Evolutionary conservation across 2,329 filamentous ascomycete species (phyloP).

Genomic region (Xylariales sp.): DNA sequence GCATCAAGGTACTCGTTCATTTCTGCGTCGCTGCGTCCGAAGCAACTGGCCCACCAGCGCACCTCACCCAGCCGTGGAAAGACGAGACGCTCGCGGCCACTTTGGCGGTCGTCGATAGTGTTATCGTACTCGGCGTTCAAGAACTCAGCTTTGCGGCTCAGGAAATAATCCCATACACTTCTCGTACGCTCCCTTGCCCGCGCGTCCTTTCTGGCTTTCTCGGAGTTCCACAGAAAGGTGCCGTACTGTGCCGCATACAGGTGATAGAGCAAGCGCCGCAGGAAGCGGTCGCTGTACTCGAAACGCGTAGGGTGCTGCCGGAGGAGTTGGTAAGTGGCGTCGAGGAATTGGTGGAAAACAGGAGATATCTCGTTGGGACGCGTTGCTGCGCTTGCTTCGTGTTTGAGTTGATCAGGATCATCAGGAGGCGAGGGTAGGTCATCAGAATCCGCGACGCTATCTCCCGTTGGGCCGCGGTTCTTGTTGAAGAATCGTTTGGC

Average conservation of each 20-base stretch:
- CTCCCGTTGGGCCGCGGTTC: conserved; percentile 56
- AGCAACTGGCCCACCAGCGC: conserved; percentile 91
- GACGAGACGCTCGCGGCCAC: conserved; percentile 77
- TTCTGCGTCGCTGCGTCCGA: conserved; percentile 80
- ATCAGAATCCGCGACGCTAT: conserved; percentile 50
- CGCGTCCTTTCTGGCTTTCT: conserved; percentile 76
- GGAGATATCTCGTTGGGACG: conserved; percentile 88
- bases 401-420: conserved; percentile 26
- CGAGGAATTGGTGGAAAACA: conserved; percentile 96
- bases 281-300: conserved; percentile 92
- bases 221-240: conserved; percentile 92
- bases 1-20: conserved; percentile 73
- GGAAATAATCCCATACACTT: conserved; percentile 95
- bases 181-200: conserved; percentile 66
- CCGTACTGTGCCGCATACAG: conserved; percentile 95
- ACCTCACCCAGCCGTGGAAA: conserved; percentile 73
- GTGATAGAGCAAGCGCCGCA: conserved; percentile 85
- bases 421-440: conserved; percentile 22
- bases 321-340: conserved; percentile 86
- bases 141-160: conserved; percentile 76
- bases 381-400: conserved; percentile 60
- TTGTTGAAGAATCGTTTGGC: conserved; percentile 90
- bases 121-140: conserved; percentile 74
- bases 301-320: conserved; percentile 84
- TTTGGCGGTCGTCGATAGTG: conserved; percentile 70